Base-by-base conservation (phyloP, 1,139 yeast genomes). In the Kazachstania sp. region DNA sequence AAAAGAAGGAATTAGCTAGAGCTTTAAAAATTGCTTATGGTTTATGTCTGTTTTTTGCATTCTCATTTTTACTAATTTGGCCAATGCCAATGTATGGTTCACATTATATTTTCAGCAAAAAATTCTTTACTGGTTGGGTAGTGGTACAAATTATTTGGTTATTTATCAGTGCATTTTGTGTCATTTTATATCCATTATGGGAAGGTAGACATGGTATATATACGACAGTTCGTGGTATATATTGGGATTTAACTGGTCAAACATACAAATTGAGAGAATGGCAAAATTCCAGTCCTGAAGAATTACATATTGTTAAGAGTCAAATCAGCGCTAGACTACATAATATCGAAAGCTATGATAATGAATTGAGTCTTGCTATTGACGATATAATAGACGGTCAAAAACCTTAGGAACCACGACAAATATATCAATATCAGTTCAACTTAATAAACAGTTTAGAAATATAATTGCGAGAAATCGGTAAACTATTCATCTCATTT, bases 1-100 rank as follows among this genome's bases (percentile, higher is more conserved):
- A 79, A 53, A 66, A 71, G 30, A 63, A 58, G 26, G 63, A 69
- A 30, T 70, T 83, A 55, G 63, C 62, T 41, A 71, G 67, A 52
- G 76, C 83, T 6, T 75, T 84, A 49, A 78, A 72, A 53, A 67
- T 68, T 44, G 86, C 86, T 1, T 73, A 75, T 29, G 67, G 63
- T 43, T 70, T 80, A 44, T 83, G 85, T 63, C 68, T 74, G 16
- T 66, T 74, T 45, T 71, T 83, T 54, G 78, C 86, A 3, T 55
- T 84, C 16, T 72, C 81, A 48, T 71, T 86, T 49, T 66, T 85
- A 38, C 74, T 86, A 38, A 63, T 85, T 39, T 85, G 90, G 87
- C 95, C 95, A 58, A 82, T 86, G 85, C 94, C 95, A 50, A 81
- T 86, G 88, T 86, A 82, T 61, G 95, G 95, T 37, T 63, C 81